Conservation (phyloP, 352 stramenopile species). For the Peronospora tabacina region DNA sequence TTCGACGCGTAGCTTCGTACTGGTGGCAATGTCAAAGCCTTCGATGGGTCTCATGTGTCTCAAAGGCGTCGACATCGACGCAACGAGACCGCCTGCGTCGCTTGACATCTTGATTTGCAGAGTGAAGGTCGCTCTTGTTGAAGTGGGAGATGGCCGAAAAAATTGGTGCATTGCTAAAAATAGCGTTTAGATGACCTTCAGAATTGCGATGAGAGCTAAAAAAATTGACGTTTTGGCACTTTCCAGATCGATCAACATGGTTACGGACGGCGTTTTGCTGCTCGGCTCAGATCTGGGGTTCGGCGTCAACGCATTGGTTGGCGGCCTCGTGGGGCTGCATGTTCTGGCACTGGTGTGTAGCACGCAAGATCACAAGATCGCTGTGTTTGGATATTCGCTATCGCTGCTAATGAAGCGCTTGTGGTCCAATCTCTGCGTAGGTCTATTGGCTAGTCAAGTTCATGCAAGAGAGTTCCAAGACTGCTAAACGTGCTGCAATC, state of each 20-base stretch:
- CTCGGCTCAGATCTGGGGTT: constrained; percentile 39
- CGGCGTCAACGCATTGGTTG: constrained; percentile 62
- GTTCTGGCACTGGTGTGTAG: constrained; percentile 54
- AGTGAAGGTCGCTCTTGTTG: constrained; percentile 23
- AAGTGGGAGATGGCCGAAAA: constrained; percentile 10
- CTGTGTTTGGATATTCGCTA: not conserved
- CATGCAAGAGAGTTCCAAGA: constrained; percentile 47
- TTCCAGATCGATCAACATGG: constrained; percentile 4
- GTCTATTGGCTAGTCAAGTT: constrained; percentile 63
- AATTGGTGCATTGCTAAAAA: constrained; percentile 3
- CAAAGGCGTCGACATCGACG: not conserved
- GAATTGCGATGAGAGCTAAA: constrained; percentile 5
- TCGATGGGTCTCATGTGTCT: not conserved
- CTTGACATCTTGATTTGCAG: constrained; percentile 2
- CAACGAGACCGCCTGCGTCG: not conserved
- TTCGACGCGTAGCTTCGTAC: constrained; percentile 10
- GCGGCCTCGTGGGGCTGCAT: constrained; percentile 58
- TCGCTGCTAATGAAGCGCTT: constrained; percentile 3
- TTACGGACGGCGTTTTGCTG: constrained; percentile 22
- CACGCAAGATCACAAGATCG: not conserved
- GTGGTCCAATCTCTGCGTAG: constrained; percentile 6
- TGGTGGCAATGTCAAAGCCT: not conserved
- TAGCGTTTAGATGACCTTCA: not conserved
- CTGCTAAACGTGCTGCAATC: constrained; percentile 25
- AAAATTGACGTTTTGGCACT: not conserved